Base-by-base conservation (phyloP, 306 rosid genomes). In the Prosopis cineraria region DNA sequence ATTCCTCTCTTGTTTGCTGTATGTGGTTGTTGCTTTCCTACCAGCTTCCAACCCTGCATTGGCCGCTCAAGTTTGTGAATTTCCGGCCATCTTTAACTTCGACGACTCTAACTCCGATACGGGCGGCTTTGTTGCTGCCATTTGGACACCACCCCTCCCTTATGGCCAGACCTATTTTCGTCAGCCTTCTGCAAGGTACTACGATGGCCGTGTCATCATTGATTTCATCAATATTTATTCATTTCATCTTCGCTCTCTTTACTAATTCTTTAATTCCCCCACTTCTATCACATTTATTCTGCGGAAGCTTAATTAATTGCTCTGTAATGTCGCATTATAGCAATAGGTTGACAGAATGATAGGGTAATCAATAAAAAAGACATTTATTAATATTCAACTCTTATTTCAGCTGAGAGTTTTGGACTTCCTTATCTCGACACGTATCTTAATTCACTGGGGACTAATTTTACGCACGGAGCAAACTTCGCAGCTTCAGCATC, bases 401-500 rank as follows among this genome's bases (percentile, higher is more conserved):
- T 8, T 7, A 63, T 33, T 33, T 63, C 43, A 63, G 68, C 68
- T 17, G 2, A 63, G 6, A 33, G 68, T 34, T 63, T 63, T 16
- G 43, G 68, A 33, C 43, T 63, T 8, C 25, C 68, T 8, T 63
- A 17, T 34, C 43, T 63, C 24, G 40, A 31, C 7, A 43, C 44
- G 22, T 63, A 63, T 63, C 68, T 63, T 33, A 33, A 63, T 63
- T 63, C 68, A 0, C 0, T 63, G 43, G 68, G 43, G 25, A 31
- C 44, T 20, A 63, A 33, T 31, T 63, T 63, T 11, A 7, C 81
- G 19, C 43, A n/a, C 29, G 81, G 80, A 3, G 74, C 71, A 41
- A 69, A 75, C 68, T 81, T 86, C 29, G 92, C 88, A n/a, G 70
- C 87, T 12, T 33, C 65, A 30, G 85, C 39, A 6, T 77, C 91